These are phyloP conservation scores for Elongisporangium prolatum DNA, from an alignment of 352 stramenopile genomes.

Conservation along the genomic window DNA sequence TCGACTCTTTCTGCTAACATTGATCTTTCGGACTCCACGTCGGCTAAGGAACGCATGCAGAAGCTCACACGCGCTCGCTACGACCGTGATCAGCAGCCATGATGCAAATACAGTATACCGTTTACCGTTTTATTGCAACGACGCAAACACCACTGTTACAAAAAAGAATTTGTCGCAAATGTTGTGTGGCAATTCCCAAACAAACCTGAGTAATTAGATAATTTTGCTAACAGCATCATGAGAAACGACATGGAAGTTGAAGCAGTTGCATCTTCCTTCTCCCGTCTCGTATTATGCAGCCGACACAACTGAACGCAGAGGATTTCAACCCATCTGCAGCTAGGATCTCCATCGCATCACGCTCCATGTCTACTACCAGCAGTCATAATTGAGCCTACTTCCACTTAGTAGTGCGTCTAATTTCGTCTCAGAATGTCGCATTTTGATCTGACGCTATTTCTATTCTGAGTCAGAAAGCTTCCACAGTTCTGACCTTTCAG, in stretches of 20 bases:
- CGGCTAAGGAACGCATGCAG: conserved; percentile 63
- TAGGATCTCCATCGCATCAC: not conserved
- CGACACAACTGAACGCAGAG: no score
- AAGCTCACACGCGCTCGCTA: conserved; percentile 58
- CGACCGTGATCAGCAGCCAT: conserved; percentile 20
- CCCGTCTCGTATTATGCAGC: not conserved
- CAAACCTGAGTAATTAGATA: no score
- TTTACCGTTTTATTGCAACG: not conserved
- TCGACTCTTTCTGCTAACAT: conserved; percentile 22
- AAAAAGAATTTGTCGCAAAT: no score
- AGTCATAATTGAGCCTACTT: not conserved
- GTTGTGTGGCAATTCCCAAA: no score
- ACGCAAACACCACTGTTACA: no score
- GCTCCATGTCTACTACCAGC: not conserved
- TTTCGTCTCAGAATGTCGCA: not conserved
- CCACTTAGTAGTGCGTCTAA: not conserved
- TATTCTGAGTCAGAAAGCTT: not conserved
- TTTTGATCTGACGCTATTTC: not conserved
- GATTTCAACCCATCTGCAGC: not conserved
- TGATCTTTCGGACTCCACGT: conserved; percentile 39
- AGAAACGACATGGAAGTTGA: not conserved
- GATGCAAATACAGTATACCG: not conserved
- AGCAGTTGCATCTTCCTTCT: not conserved
- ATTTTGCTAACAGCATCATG: no score
- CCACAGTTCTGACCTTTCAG: not conserved